These are phyloP conservation scores for Sextonia rubra DNA, from an alignment of 164 flowering plant species.

Conservation along the genomic window DNA sequence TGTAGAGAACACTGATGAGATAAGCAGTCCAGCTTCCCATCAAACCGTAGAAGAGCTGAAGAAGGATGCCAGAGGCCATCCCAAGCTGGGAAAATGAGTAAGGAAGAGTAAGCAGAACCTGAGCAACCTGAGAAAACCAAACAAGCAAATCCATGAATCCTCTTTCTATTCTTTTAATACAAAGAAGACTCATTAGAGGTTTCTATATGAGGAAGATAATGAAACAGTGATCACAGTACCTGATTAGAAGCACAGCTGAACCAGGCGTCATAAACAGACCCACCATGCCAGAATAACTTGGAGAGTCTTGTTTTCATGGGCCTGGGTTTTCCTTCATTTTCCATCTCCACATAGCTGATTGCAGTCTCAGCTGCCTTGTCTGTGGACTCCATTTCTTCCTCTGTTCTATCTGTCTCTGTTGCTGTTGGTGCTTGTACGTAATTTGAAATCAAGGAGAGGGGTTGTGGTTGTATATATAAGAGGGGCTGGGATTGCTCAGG, in stretches of 20 bases:
- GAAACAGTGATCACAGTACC: constrained; percentile 29
- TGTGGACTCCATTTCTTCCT: constrained; percentile 32
- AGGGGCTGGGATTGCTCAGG: background rate
- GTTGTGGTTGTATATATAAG: background rate
- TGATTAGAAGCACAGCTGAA: constrained; percentile 98
- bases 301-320: constrained; percentile 51
- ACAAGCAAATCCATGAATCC: constrained; percentile 4
- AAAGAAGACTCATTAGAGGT: background rate
- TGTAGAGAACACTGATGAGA: constrained; percentile 74
- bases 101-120: constrained; percentile 81
- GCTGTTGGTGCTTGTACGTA: background rate
- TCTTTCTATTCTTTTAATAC: background rate
- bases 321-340: constrained; percentile 56
- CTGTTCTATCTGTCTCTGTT: background rate
- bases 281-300: constrained; percentile 91
- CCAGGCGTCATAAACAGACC: constrained; percentile 98
- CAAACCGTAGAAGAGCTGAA: constrained; percentile 84
- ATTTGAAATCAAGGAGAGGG: background rate
- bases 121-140: constrained; percentile 74
- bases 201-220: background rate
- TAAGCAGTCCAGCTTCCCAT: constrained; percentile 94
- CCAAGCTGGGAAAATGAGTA: constrained; percentile 96
- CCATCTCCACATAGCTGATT: constrained; percentile 92
- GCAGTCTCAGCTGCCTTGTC: constrained; percentile 81
- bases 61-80: constrained; percentile 70